A percentile compares a stretch with the other conserved stretches of the same genome.
Evolutionary conservation across 805 yeast species (phyloP).

Genomic region (Ogataea ramenticola): DNA sequence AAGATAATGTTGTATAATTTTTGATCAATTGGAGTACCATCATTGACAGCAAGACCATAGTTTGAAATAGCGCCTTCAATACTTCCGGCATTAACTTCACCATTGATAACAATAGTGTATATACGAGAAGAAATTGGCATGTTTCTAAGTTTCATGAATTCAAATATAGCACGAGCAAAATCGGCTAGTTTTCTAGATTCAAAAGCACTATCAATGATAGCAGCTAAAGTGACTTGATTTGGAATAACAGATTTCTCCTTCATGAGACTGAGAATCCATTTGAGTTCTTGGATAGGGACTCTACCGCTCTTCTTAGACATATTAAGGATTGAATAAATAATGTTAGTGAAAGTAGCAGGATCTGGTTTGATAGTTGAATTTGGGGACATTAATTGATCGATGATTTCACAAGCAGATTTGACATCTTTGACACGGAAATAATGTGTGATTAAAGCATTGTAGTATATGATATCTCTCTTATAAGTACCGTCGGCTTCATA

Average conservation of each 20-base stretch:
- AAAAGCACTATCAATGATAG: conserved; percentile 47
- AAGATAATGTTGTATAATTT: conserved; percentile 40
- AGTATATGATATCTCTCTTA: conserved; percentile 38
- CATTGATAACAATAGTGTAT: conserved; percentile 39
- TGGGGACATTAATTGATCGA: conserved; percentile 33
- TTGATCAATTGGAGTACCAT: conserved; percentile 28
- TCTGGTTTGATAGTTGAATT: conserved; percentile 41
- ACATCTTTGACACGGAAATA: conserved; percentile 30
- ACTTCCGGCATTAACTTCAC: conserved; percentile 39
- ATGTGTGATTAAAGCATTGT: conserved; percentile 32
- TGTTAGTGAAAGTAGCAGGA: conserved; percentile 53
- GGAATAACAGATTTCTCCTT: conserved; percentile 25
- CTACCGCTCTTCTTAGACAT: conserved; percentile 36
- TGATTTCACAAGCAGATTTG: conserved; percentile 38
- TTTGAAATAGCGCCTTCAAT: conserved; percentile 32
- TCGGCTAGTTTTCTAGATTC: conserved; percentile 37
- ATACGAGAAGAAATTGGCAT: conserved; percentile 28
- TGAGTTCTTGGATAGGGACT: conserved; percentile 25
- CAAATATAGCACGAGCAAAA: conserved; percentile 46
- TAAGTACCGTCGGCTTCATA: conserved; percentile 24
- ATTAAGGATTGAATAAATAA: conserved; percentile 49
- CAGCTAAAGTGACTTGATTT: conserved; percentile 40
- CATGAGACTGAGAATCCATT: conserved; percentile 30
- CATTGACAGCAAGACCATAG: conserved; percentile 28
- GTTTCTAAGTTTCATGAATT: conserved; percentile 28